These are phyloP conservation scores for Cryptococcus sp. DNA, from an alignment of 1,284 basidiomycete species.

Conservation along the genomic window DNA sequence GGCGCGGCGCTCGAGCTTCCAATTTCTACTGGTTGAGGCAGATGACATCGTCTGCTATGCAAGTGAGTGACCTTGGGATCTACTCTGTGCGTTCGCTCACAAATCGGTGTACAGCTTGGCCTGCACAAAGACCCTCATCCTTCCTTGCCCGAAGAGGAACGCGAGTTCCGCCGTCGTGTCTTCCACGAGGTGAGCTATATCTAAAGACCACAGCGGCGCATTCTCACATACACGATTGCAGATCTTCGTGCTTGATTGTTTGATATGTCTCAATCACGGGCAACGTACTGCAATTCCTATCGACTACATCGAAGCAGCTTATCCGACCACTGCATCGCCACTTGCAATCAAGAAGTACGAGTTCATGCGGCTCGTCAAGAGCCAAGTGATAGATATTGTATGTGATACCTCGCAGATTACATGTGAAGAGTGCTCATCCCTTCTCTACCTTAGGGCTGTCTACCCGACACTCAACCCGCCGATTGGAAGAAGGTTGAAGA, in stretches of 20 bases:
- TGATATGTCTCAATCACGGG: conserved; percentile 46
- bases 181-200: conserved; percentile 39
- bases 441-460: conserved; percentile 25
- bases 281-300: conserved; percentile 40
- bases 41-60: conserved; percentile 44
- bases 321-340: conserved; percentile 24
- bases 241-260: conserved; percentile 40
- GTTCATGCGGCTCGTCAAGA: conserved; percentile 40
- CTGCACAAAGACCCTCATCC: conserved; percentile 48
- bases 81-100: neutral
- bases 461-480: conserved; percentile 37
- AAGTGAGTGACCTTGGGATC: conserved; percentile 18
- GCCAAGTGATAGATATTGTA: conserved; percentile 37
- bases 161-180: conserved; percentile 43
- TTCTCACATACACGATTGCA: neutral
- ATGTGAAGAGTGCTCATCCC: neutral
- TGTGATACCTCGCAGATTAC: neutral
- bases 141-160: conserved; percentile 37
- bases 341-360: conserved; percentile 37
- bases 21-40: conserved; percentile 48
- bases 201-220: neutral
- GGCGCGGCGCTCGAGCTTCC: conserved; percentile 41
- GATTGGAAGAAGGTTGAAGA: conserved; percentile 30
- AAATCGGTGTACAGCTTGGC: conserved; percentile 25
- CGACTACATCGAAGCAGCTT: conserved; percentile 41